Evolutionary conservation across 305 asterid genomes (phyloP).

Genomic region (Petunia hybrid): DNA sequence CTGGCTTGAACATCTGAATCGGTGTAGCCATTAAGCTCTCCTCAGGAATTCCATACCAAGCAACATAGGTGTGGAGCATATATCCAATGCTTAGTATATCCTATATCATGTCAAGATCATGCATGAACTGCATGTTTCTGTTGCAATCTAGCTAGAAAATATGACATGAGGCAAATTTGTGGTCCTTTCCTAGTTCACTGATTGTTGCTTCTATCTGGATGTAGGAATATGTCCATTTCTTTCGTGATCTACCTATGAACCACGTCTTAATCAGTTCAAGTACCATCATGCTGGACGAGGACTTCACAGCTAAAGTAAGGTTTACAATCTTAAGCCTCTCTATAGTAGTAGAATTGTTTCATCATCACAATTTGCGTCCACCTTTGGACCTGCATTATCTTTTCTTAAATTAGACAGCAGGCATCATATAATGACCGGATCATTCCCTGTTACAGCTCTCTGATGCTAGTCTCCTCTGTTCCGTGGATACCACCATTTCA

Average conservation of each 20-base stretch:
- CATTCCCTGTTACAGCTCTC: slow-evolving; percentile 61
- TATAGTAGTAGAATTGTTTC: slow-evolving; percentile 6
- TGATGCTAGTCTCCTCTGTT: slow-evolving; percentile 56
- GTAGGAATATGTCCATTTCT: slow-evolving; percentile 86
- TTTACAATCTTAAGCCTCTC: neutral
- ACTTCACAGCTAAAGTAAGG: slow-evolving; percentile 71
- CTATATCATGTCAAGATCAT: neutral
- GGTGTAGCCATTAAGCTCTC: neutral
- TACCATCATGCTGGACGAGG: slow-evolving; percentile 86
- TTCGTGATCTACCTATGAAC: slow-evolving; percentile 85
- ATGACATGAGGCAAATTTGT: neutral
- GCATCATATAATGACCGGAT: neutral
- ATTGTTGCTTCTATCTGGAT: neutral
- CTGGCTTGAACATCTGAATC: neutral
- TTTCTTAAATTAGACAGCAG: neutral
- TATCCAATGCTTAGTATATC: too few relatives aligned
- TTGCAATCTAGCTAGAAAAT: neutral
- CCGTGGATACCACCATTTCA: slow-evolving; percentile 39
- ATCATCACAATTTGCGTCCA: neutral
- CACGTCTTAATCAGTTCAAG: slow-evolving; percentile 74
- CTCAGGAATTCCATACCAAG: neutral
- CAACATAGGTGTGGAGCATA: neutral
- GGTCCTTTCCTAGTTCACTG: neutral
- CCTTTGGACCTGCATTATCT: neutral
- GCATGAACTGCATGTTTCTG: neutral